Evolutionary conservation across 2,329 filamentous ascomycete genomes (phyloP).

Genomic region (Harringtonia aguacate): DNA sequence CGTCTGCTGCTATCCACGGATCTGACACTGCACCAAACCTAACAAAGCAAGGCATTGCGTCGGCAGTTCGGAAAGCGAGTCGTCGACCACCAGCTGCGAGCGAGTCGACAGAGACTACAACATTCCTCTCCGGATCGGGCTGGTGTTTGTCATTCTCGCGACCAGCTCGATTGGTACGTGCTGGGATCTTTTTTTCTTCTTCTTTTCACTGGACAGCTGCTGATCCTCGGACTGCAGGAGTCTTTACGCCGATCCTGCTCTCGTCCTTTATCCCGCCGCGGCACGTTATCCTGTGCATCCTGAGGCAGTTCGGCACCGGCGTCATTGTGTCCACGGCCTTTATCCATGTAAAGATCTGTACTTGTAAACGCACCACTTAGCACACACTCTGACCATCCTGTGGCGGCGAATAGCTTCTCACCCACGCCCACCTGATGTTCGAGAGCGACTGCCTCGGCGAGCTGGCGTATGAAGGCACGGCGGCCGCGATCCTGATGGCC

Average conservation of each 20-base stretch:
- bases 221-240: too few species aligned
- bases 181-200: background rate
- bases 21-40: background rate
- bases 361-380: too few species aligned
- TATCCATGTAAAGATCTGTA: slow-evolving; percentile 25
- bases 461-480: slow-evolving; percentile 56
- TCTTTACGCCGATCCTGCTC: slow-evolving; percentile 57
- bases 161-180: slow-evolving; percentile 48
- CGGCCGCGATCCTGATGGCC: slow-evolving; percentile 62
- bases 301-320: slow-evolving; percentile 67
- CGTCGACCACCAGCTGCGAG: slow-evolving; percentile 31
- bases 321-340: slow-evolving; percentile 64
- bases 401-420: slow-evolving; percentile 44
- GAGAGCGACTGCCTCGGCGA: slow-evolving; percentile 55
- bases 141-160: slow-evolving; percentile 60
- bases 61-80: slow-evolving; percentile 28
- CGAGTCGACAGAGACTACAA: slow-evolving; percentile 48
- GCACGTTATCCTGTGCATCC: slow-evolving; percentile 42
- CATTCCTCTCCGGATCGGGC: slow-evolving; percentile 55
- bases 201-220: too few species aligned
- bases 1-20: too few species aligned
- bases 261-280: slow-evolving; percentile 43
- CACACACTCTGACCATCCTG: too few species aligned
- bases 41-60: slow-evolving; percentile 42
- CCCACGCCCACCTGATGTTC: slow-evolving; percentile 65